Evolutionary conservation across 208 protist species (phyloP).

Genomic region (Porcisia hertigi): DNA sequence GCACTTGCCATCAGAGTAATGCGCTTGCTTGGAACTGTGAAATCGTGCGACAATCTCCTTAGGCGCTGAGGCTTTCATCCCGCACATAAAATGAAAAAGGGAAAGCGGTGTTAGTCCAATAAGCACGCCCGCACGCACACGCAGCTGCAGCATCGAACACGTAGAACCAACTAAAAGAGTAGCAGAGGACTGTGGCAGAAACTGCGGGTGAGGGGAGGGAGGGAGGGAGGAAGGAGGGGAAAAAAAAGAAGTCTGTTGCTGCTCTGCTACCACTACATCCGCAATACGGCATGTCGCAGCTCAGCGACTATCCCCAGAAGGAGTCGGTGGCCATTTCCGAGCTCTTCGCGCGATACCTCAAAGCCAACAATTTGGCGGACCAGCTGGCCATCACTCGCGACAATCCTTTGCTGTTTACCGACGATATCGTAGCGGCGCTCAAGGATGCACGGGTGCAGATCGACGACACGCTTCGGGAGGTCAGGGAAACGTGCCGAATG

Average conservation of each 20-base stretch:
- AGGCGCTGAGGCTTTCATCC: not conserved
- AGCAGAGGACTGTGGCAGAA: not conserved
- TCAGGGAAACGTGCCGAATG: slow-evolving; percentile 33
- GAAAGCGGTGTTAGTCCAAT: not conserved
- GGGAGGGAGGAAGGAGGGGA: no score
- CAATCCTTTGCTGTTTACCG: slow-evolving; percentile 29
- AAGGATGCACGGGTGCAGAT: slow-evolving; percentile 38
- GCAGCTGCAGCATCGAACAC: not conserved
- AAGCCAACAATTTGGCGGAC: not conserved
- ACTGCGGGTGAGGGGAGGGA: no score
- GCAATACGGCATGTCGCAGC: not conserved
- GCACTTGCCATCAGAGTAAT: no score
- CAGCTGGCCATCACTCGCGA: slow-evolving; percentile 15
- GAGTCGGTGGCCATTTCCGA: slow-evolving; percentile 18
- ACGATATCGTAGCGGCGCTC: slow-evolving; percentile 47
- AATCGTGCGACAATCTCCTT: no score
- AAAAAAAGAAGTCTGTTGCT: not conserved
- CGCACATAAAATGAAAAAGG: not conserved
- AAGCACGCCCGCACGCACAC: not conserved
- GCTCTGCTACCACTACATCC: not conserved
- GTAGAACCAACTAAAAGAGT: not conserved
- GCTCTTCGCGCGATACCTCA: slow-evolving; percentile 39
- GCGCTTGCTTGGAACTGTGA: no score
- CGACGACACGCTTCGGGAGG: slow-evolving; percentile 31
- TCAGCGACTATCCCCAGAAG: not conserved